These are phyloP conservation scores for Ricinus communis DNA, from an alignment of 345 rosid genomes.

Conservation along the genomic window DNA sequence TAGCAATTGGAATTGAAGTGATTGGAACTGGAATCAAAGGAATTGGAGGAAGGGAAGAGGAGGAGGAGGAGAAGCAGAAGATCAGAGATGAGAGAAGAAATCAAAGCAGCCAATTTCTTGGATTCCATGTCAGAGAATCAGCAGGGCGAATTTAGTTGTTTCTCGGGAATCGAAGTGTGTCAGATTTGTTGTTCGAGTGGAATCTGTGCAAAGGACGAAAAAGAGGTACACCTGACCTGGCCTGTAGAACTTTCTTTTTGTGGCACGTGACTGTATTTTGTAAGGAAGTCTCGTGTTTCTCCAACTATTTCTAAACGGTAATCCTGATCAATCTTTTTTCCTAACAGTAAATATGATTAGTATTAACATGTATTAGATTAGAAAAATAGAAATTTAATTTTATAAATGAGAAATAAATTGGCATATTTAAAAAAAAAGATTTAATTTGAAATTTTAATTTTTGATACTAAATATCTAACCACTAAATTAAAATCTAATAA, in stretches of 20 bases:
- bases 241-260: conserved; percentile 17
- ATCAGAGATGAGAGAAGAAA: conserved; percentile 48
- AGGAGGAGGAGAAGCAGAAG: conserved; percentile 40
- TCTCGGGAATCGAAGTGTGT: conserved; percentile 41
- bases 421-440: too few species aligned
- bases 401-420: too few species aligned
- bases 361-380: too few species aligned
- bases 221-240: conserved; percentile 25
- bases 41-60: conserved; percentile 29
- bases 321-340: too few species aligned
- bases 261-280: conserved; percentile 14
- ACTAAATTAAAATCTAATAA: too few species aligned
- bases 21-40: conserved; percentile 9
- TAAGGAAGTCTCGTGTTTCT: too few species aligned
- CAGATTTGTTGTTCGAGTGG: conserved; percentile 27
- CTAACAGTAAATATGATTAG: too few species aligned
- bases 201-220: conserved; percentile 27
- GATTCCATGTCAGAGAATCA: conserved; percentile 37
- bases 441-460: too few species aligned
- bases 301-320: too few species aligned
- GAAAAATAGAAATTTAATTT: too few species aligned
- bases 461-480: too few species aligned
- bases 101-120: conserved; percentile 49
- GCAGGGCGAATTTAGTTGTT: neutral
- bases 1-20: conserved; percentile 16